Conservation (phyloP, 2,329 filamentous ascomycete species). For the Aschersonia sp. region DNA sequence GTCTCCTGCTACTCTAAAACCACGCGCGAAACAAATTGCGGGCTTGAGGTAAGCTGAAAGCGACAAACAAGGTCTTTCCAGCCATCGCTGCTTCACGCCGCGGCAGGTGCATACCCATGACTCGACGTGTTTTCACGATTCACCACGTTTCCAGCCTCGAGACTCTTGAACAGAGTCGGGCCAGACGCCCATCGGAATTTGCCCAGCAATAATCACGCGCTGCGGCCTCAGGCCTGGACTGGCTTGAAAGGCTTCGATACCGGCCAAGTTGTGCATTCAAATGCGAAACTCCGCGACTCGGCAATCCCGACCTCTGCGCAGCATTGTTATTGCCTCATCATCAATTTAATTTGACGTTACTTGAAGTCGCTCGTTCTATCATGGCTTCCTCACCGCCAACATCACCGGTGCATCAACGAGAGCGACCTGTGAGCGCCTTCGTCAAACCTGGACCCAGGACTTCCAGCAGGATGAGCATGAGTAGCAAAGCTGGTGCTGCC, state of each 20-base stretch:
- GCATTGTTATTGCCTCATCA: not conserved
- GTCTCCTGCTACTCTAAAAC: not conserved
- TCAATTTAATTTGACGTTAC: not conserved
- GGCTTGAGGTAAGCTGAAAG: not conserved
- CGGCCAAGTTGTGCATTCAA: too few relatives aligned
- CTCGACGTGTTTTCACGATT: too few relatives aligned
- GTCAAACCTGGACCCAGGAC: constrained; percentile 59
- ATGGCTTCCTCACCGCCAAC: constrained; percentile 59
- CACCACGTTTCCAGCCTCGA: too few relatives aligned
- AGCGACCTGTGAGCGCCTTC: constrained; percentile 70
- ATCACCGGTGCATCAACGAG: constrained; percentile 42
- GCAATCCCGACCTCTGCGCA: not conserved
- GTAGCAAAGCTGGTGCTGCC: constrained; percentile 58
- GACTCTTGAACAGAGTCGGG: too few relatives aligned
- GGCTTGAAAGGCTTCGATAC: too few relatives aligned
- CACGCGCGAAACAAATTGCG: constrained; percentile 1
- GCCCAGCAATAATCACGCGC: too few relatives aligned
- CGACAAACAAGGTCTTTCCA: not conserved
- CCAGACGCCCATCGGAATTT: too few relatives aligned
- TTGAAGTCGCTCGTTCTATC: constrained; percentile 5
- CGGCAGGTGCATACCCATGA: too few relatives aligned
- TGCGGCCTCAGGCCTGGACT: too few relatives aligned
- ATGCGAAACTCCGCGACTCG: not conserved
- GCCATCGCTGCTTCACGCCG: not conserved
- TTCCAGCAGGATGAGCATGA: constrained; percentile 74